Conservation (phyloP, 257 asterid genomes). For the Jaltomata sinuosa region DNA sequence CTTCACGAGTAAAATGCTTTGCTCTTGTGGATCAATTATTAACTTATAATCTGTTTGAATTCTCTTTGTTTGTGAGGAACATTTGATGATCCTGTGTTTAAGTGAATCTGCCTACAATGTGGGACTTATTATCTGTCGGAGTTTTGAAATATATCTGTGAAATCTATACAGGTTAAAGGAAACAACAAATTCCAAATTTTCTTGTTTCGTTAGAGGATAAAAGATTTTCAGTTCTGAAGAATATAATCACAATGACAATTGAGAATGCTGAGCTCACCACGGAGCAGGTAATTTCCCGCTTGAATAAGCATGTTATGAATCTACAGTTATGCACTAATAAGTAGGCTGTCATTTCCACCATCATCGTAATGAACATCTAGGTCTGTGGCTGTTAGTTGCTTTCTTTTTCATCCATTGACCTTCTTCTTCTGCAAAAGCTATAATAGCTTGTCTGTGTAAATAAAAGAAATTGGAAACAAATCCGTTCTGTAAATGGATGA, state of each 20-base stretch:
- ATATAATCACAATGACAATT: constrained; percentile 16
- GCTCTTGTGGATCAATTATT: background rate
- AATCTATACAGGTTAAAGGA: background rate
- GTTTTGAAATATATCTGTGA: background rate
- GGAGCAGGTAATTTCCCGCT: constrained; percentile 29
- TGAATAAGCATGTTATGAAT: background rate
- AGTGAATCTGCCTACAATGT: too few relatives aligned
- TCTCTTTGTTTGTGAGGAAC: too few relatives aligned
- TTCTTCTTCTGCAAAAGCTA: background rate
- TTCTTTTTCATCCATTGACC: background rate
- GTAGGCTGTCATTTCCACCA: background rate
- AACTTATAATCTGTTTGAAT: background rate
- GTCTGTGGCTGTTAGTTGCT: background rate
- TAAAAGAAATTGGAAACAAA: background rate
- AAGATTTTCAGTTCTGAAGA: constrained; percentile 17
- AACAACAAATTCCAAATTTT: background rate
- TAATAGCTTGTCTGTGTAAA: background rate
- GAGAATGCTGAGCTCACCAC: constrained; percentile 52
- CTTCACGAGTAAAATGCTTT: background rate
- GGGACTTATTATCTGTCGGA: too few relatives aligned
- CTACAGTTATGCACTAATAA: background rate
- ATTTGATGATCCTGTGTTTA: too few relatives aligned
- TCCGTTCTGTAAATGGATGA: background rate
- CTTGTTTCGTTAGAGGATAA: background rate
- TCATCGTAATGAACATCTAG: background rate